These are phyloP conservation scores for Luzula sylvatica DNA, from an alignment of 176 grass and related monocot species.

Conservation along the genomic window DNA sequence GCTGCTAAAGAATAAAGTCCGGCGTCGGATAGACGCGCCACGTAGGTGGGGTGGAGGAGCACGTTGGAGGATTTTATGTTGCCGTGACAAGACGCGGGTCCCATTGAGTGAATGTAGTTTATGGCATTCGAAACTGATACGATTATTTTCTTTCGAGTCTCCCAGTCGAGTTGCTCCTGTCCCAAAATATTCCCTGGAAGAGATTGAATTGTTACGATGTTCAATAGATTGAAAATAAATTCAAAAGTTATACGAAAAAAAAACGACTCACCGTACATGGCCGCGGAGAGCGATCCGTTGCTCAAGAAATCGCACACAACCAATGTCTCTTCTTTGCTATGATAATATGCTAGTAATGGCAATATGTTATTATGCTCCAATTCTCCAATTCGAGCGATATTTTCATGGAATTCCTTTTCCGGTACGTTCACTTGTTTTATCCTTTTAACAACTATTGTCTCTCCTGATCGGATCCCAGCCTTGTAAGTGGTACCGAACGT, in stretches of 20 bases:
- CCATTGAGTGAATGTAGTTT: constrained; percentile 63
- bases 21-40: constrained; percentile 53
- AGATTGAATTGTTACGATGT: too few species aligned
- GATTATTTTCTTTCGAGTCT: constrained; percentile 39
- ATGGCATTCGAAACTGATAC: constrained; percentile 45
- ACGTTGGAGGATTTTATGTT: constrained; percentile 91
- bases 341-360: constrained; percentile 68
- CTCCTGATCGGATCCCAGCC: constrained; percentile 46
- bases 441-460: constrained; percentile 62
- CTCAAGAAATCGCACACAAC: constrained; percentile 74
- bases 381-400: constrained; percentile 40
- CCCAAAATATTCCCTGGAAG: too few species aligned
- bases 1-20: constrained; percentile 42
- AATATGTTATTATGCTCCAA: constrained; percentile 55
- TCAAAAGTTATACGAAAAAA: background rate
- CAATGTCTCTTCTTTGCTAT: constrained; percentile 81
- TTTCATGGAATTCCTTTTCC: constrained; percentile 51
- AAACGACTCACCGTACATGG: constrained; percentile 55
- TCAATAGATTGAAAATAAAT: background rate
- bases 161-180: constrained; percentile 31
- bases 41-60: constrained; percentile 34
- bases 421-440: constrained; percentile 35
- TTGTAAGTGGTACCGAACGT: constrained; percentile 73
- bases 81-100: constrained; percentile 44
- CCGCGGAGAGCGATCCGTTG: constrained; percentile 56